phyloP scores from a whole-genome alignment of 1,284 basidiomycete genomes.

The Microbotryum intermedium region DNA sequence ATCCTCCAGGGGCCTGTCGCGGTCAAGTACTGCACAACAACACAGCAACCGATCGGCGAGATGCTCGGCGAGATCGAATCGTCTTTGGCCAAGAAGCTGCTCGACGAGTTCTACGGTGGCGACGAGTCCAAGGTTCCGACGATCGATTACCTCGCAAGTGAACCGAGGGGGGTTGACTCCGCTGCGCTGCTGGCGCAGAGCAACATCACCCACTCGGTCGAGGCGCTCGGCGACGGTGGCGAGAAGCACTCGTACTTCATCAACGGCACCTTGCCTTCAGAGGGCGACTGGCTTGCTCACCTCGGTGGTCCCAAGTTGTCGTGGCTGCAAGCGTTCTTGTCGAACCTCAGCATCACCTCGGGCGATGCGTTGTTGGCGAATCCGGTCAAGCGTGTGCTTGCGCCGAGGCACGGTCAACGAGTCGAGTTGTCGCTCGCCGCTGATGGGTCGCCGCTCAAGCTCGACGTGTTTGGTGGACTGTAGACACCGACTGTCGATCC shows the following conservation, averaged over 20 bases:
- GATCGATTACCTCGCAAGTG: conserved; percentile 70
- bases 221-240: conserved; percentile 32
- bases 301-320: conserved; percentile 70
- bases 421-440: conserved; percentile 52
- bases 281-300: conserved; percentile 67
- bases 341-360: conserved; percentile 73
- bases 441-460: conserved; percentile 37
- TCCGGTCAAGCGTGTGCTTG: conserved; percentile 76
- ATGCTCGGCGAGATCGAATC: conserved; percentile 80
- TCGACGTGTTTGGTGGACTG: conserved; percentile 29
- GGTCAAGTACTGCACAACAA: conserved; percentile 73
- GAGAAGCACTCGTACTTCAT: conserved; percentile 34
- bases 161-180: conserved; percentile 9
- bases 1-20: conserved; percentile 96
- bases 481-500: conserved; percentile 1
- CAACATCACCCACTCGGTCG: conserved; percentile 26
- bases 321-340: conserved; percentile 82
- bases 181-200: conserved; percentile 11
- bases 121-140: conserved; percentile 70
- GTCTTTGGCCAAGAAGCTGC: conserved; percentile 65
- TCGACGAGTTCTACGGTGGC: conserved; percentile 71
- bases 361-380: conserved; percentile 73
- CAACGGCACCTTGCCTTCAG: conserved; percentile 31
- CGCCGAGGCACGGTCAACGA: conserved; percentile 70
- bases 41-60: conserved; percentile 84